phyloP scores from a whole-genome alignment of 768 basidiomycete species.

The Phylloporus scabripes region DNA sequence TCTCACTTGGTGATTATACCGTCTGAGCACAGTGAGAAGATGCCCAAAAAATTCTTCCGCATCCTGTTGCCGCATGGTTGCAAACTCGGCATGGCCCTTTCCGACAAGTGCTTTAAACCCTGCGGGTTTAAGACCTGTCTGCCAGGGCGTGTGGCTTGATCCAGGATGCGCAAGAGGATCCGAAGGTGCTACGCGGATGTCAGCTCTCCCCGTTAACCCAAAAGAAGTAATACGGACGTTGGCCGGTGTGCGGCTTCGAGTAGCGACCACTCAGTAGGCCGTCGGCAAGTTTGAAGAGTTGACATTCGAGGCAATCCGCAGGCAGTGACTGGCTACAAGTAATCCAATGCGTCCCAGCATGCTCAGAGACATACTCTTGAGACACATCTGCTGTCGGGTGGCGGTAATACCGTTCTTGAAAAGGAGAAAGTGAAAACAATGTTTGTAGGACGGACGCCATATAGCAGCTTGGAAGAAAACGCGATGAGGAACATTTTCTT shows the following conservation, averaged over 20 bases:
- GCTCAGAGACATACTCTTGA: conserved; percentile 18
- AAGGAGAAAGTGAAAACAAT: conserved; percentile 73
- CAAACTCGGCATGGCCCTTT: conserved; percentile 88
- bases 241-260: conserved; percentile 50
- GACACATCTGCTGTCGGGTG: conserved; percentile 11
- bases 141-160: conserved; percentile 34
- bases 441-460: conserved; percentile 93
- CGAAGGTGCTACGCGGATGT: conserved; percentile 17
- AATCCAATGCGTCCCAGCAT: conserved; percentile 47
- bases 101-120: conserved; percentile 89
- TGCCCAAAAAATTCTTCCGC: conserved; percentile 91
- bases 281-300: conserved; percentile 88
- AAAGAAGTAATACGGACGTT: conserved; percentile 13
- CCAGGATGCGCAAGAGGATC: conserved; percentile 32
- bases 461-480: conserved; percentile 64
- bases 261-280: conserved; percentile 92
- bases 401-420: conserved; percentile 64
- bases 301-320: conserved; percentile 88
- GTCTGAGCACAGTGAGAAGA: conserved; percentile 65
- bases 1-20: conserved; percentile 50
- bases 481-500: neutral
- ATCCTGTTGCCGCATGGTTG: conserved; percentile 97
- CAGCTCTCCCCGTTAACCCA: conserved; percentile 4
- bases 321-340: conserved; percentile 65
- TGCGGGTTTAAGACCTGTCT: conserved; percentile 76